A percentile compares a stretch with the other conserved stretches of the same genome.
These are phyloP conservation scores for Umbelopsis vinacea DNA, from an alignment of 192 early-diverging fungal genomes.

Conservation along the genomic window DNA sequence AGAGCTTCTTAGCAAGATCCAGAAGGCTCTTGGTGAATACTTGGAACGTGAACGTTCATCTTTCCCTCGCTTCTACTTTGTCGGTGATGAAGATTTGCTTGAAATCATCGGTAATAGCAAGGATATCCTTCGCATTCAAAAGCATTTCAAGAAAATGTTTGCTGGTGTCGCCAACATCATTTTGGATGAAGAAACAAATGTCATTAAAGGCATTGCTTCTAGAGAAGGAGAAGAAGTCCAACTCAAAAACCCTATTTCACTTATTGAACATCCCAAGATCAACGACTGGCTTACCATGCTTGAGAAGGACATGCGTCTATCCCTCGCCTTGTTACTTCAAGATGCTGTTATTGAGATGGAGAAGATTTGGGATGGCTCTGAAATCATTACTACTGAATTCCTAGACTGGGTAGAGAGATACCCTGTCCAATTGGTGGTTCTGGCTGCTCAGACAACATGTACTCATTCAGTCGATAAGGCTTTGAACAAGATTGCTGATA, in stretches of 20 bases:
- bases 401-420: constrained; percentile 86
- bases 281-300: constrained; percentile 97
- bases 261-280: constrained; percentile 87
- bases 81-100: constrained; percentile 99
- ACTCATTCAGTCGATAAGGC: constrained; percentile 85
- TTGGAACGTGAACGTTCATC: constrained; percentile 94
- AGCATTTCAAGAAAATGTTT: constrained; percentile 99
- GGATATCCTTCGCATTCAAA: constrained; percentile 93
- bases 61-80: constrained; percentile 99
- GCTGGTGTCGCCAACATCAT: constrained; percentile 87
- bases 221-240: constrained; percentile 90
- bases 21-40: constrained; percentile 99
- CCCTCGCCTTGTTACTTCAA: constrained; percentile 78
- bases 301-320: constrained; percentile 92
- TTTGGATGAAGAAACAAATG: constrained; percentile 77
- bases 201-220: constrained; percentile 85
- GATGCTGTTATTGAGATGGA: constrained; percentile 75
- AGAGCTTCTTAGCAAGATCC: constrained; percentile 93
- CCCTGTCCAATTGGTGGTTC: constrained; percentile 92
- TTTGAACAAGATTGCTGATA: constrained; percentile 51
- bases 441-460: constrained; percentile 91
- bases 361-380: constrained; percentile 58
- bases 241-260: constrained; percentile 77
- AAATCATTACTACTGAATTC: constrained; percentile 60
- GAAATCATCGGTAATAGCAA: constrained; percentile 99